Conservation (phyloP, 371 early-diverging fungal genomes). For the Rhizopus sp. region DNA sequence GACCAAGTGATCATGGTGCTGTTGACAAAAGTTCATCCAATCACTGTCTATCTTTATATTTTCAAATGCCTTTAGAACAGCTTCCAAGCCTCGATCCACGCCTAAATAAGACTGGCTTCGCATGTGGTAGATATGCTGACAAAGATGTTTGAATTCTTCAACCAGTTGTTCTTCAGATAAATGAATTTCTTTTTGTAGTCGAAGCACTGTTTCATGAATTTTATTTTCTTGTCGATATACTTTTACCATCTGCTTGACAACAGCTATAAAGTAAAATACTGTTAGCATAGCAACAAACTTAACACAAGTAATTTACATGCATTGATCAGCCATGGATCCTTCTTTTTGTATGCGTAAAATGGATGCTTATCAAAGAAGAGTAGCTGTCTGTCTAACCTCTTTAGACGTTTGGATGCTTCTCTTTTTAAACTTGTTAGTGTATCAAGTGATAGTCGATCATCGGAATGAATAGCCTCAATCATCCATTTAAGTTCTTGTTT, state of each 20-base stretch:
- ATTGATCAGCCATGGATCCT: slow-evolving; percentile 49
- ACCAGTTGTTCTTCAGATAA: slow-evolving; percentile 35
- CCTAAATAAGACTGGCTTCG: slow-evolving; percentile 26
- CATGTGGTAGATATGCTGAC: slow-evolving; percentile 31
- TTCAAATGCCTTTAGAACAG: slow-evolving; percentile 22
- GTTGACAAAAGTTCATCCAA: slow-evolving; percentile 35
- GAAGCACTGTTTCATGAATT: slow-evolving; percentile 46
- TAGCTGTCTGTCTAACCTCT: slow-evolving; percentile 32
- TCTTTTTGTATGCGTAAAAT: slow-evolving; percentile 28
- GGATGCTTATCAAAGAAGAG: slow-evolving; percentile 44
- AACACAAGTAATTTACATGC: slow-evolving; percentile 24
- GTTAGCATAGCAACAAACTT: neutral
- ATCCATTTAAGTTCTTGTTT: slow-evolving; percentile 42
- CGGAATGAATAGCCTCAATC: slow-evolving; percentile 35
- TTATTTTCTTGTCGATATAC: slow-evolving; percentile 47
- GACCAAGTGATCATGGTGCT: slow-evolving; percentile 28
- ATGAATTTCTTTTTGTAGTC: slow-evolving; percentile 39
- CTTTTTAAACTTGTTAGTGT: slow-evolving; percentile 29
- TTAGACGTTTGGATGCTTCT: slow-evolving; percentile 29
- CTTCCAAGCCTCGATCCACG: slow-evolving; percentile 23
- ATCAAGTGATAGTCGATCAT: slow-evolving; percentile 35
- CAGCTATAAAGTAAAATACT: slow-evolving; percentile 22
- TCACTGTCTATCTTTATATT: slow-evolving; percentile 26
- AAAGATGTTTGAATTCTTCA: slow-evolving; percentile 33
- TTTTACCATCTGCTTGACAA: slow-evolving; percentile 42